Base-by-base conservation (phyloP, 2,329 filamentous ascomycete genomes). In the Neonectria hederae region DNA sequence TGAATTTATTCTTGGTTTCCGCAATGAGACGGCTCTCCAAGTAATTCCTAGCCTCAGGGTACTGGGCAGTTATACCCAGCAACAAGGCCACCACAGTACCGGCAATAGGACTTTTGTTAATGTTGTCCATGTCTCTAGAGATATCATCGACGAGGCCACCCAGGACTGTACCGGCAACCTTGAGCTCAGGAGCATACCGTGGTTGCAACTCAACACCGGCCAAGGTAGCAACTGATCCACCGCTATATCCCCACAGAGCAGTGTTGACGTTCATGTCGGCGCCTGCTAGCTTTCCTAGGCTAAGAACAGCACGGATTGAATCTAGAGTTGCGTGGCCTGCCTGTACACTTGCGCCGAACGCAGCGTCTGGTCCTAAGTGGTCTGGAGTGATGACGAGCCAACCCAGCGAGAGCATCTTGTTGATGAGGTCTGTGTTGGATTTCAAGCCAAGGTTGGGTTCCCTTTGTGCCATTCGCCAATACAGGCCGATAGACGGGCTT, bases 241-340 rank as follows among this genome's bases (percentile, higher is more conserved):
- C 71, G 13, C 71, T 73, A 7, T 73, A 73, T 19, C 69, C 71
- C 69, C 69, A 71, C 1, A 68, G 59, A 0, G 58, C 45, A 11
- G 59, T 61, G 5, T 17, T 66, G 5, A 64, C 43, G 0, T 7
- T 28, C 26, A 28, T 28, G 26, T 9, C 2, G 2, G 9, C 22
- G 1, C 48, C n/a, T 1, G n/a, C 54, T 13, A 59, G 5, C 2
- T 38, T 58, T 1, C 66, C 24, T 14, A 62, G 57, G 13, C 65
- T 65, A 5, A 79, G 63, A 3, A 79, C 78, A 1, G 81, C 80
- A 9, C 81, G 77, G 3, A 83, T 61, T 2, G 76, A 75, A 62
- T 84, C 79, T 26, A 83, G 72, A 8, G 79, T 80, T 0, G 79
- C 78, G 54, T 83, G 76, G 0, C 80, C 83, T 5, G 76, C 76